Base-by-base conservation (phyloP, 345 rosid species). In the Acer yangbiense region DNA sequence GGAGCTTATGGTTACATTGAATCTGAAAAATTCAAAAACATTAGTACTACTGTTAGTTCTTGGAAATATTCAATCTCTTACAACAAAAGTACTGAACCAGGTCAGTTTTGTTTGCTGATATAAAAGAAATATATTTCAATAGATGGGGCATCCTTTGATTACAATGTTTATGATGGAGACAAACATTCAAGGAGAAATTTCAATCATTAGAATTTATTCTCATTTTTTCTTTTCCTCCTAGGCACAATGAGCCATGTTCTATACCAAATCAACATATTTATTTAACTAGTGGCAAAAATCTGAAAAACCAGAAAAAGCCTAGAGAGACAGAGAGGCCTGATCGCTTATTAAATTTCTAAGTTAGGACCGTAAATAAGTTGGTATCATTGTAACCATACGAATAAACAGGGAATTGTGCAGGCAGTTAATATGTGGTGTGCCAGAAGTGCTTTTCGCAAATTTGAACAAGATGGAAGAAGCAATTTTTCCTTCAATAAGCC, bases 11-110 rank as follows among this genome's bases (percentile, higher is more conserved):
- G 13, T 29, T 39, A 60, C 9, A 65, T 2, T 29, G 70, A 65
- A 65, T 50, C 77, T 74, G 77, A 18, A 44, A 68, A 68, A 23
- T 23, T 23, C 25, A 23, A 23, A 46, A 64, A 65, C 64, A 50
- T 50, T 2, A 48, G 12, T 50, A 32, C 20, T 1, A 52, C 21
- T n/a, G 68, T 73, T 73, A 60, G 76, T 21, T 60, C 41, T 43
- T 43, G 41, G 66, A 60, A 20, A 12, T 29, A 58, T 23, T 71
- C 23, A 46, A 44, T 46, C 57, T 41, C 13, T 39, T 48, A 65
- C 63, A 60, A 41, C 17, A 39, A 55, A 41, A 73, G 25, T 2
- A 20, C 3, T 12, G 5, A 74, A 17, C 12, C n/a, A 18, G 16
- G 43, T 13, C 43, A 25, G 13, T 4, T 32, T 16, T 29, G 9